Evolutionary conservation across 371 early-diverging fungal genomes (phyloP), one percentile per base, ranked within the genome.

Genomic region (Mortierella sp.): DNA sequence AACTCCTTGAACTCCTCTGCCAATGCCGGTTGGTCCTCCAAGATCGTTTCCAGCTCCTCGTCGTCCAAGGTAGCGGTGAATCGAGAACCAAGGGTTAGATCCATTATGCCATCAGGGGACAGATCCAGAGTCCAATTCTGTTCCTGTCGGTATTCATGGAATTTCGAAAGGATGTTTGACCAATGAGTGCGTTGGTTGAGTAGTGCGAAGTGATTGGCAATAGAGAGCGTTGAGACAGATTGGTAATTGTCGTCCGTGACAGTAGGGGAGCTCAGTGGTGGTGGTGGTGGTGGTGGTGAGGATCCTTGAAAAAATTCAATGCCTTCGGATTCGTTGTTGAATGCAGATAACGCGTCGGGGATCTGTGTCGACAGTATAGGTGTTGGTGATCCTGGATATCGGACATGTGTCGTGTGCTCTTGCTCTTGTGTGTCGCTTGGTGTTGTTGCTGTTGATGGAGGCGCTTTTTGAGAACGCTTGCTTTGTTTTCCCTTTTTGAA

Each of bases 81-180:
- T 7, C 63, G 63, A 34, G 63, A 63, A 16, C 19, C 63, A 19
- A 63, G 63, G 6, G 63, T 63, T 1, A 63, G 38, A 16, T 63
- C 63, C 34, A 63, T 34, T 7, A 63, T 63, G 19, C 63, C 63
- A 34, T 63, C 63, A 4, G 34, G 63, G 14, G 63, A 63, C 0
- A 63, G 63, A 63, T 63, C 63, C 21, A 63, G 8, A 21, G 63
- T 63, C 63, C 63, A 63, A 31, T 34, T 63, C 21, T 63, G 63
- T 5, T 34, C 63, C 34, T 19, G 34, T 16, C 63, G 63, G 34
- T 63, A 63, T 34, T 68, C 42, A 7, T 42, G 8, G 24, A 38
- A 68, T 24, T 38, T 38, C 24, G 42, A 21, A 11, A 24, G 34
- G 42, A 68, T 68, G 68, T 38, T 42, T 21, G 68, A 24, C 68